Evolutionary conservation across 257 asterid species (phyloP).

Genomic region (Solanum chmielewskii): DNA sequence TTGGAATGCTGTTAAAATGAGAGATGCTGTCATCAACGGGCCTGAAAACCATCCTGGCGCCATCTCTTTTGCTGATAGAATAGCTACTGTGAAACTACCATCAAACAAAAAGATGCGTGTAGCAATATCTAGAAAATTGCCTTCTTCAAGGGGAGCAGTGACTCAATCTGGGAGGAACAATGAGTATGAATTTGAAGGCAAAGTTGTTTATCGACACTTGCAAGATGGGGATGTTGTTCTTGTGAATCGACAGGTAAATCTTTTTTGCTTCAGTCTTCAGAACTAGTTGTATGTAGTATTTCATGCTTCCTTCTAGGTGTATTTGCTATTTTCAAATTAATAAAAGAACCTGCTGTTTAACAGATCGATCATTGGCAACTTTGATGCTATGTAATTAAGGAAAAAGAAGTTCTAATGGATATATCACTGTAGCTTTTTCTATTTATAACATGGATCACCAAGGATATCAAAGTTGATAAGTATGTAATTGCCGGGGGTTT

Average conservation of each 20-base stretch:
- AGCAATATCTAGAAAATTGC: slow-evolving; percentile 64
- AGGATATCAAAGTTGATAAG: background rate
- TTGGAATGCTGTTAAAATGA: slow-evolving; percentile 81
- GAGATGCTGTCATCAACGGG: slow-evolving; percentile 72
- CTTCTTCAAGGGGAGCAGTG: slow-evolving; percentile 72
- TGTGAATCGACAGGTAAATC: slow-evolving; percentile 84
- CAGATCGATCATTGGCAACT: background rate
- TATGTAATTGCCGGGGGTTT: background rate
- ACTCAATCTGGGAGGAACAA: slow-evolving; percentile 49
- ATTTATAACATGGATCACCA: background rate
- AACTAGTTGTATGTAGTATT: background rate
- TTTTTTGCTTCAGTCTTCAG: background rate
- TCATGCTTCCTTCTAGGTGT: background rate
- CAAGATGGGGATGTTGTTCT: slow-evolving; percentile 97
- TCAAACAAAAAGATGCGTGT: slow-evolving; percentile 31
- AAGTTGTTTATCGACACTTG: slow-evolving; percentile 75
- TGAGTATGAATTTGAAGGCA: slow-evolving; percentile 76
- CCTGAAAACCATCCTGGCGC: slow-evolving; percentile 96
- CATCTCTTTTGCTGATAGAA: slow-evolving; percentile 50
- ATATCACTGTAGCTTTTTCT: background rate
- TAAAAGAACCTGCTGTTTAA: background rate
- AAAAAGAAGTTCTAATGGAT: background rate
- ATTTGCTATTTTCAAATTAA: background rate
- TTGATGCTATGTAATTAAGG: background rate
- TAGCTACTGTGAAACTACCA: slow-evolving; percentile 41